Base-by-base conservation (phyloP, 2,329 filamentous ascomycete species). In the Rutstroemia sp. region DNA sequence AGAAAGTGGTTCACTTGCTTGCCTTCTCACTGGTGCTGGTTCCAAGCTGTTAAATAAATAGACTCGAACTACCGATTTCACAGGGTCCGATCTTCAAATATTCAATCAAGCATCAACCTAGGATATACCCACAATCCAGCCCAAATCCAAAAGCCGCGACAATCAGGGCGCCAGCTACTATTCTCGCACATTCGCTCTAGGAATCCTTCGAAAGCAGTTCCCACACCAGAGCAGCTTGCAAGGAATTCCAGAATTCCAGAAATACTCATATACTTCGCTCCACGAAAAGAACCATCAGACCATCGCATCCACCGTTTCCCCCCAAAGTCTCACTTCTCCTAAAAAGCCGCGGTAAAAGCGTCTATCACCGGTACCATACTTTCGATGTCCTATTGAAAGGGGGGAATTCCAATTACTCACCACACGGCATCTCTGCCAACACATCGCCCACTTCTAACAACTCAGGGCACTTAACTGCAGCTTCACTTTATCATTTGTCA, bases 401-500 rank as follows among this genome's bases (percentile, higher is more conserved):
- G 38, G 17, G 30, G 19, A 25, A 25, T 54, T 34, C 30, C 52
- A 55, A 16, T 42, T 25, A 48, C 48, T 30, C 46, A 23, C 45
- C 17, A 37, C 25, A 47, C n/a, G 52, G 52, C 52, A 42, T 5
- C 27, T 55, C 52, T 55, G 52, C 46, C 46, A 50, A 25, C 12
- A 44, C 46, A 37, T 34, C 17, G 45, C 17, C 37, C 41, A 25
- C 12, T 25, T 21, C 17, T 10, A 23, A 34, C 9, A 21, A 25
- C 12, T 50, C 17, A 25, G 19, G 7, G 27, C n/a, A 54, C 17
- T 23, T 23, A 7, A 17, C 17, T 9, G 4, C 16, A 8, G 19
- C 21, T 17, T 10, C 39, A 34, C 19, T 50, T 12, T 19, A 21
- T 49, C 45, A 34, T 56, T 41, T 41, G 61, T 63, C 60, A 69